Conservation (phyloP, 306 rosid species). For the Morella rubra region DNA sequence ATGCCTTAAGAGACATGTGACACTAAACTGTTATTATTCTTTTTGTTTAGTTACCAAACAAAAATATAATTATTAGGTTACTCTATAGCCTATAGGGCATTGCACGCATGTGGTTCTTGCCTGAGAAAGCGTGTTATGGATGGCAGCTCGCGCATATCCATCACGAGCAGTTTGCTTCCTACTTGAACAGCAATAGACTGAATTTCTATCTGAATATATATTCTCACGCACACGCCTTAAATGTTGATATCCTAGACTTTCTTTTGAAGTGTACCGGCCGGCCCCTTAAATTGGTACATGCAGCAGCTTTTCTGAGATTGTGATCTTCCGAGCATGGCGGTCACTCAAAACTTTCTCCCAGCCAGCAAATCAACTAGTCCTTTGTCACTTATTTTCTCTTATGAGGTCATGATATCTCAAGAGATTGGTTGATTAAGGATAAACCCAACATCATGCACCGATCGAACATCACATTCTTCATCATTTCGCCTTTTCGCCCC, state of each 20-base stretch:
- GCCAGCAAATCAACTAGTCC: neutral
- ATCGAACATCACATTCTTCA: constrained; percentile 1
- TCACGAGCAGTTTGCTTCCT: too few relatives aligned
- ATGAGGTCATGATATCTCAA: constrained; percentile 16
- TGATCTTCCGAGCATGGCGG: neutral
- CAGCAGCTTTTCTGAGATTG: neutral
- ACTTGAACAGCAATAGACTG: neutral
- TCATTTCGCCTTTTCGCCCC: constrained; percentile 16
- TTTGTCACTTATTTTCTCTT: neutral
- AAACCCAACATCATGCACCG: constrained; percentile 15
- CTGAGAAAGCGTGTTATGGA: too few relatives aligned
- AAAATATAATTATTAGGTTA: too few relatives aligned
- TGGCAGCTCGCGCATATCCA: too few relatives aligned
- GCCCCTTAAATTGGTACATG: neutral
- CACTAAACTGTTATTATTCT: too few relatives aligned
- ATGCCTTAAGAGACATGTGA: too few relatives aligned
- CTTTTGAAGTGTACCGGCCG: neutral
- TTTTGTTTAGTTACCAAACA: too few relatives aligned
- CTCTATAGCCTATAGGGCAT: too few relatives aligned
- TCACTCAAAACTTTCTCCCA: constrained; percentile 3
- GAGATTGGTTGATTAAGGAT: constrained; percentile 29
- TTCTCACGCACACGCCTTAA: too few relatives aligned
- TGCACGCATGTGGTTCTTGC: too few relatives aligned
- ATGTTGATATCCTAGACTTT: neutral
- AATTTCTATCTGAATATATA: neutral